Conservation (phyloP, 352 stramenopile genomes). For the Phytopythium chamaehyphon region DNA sequence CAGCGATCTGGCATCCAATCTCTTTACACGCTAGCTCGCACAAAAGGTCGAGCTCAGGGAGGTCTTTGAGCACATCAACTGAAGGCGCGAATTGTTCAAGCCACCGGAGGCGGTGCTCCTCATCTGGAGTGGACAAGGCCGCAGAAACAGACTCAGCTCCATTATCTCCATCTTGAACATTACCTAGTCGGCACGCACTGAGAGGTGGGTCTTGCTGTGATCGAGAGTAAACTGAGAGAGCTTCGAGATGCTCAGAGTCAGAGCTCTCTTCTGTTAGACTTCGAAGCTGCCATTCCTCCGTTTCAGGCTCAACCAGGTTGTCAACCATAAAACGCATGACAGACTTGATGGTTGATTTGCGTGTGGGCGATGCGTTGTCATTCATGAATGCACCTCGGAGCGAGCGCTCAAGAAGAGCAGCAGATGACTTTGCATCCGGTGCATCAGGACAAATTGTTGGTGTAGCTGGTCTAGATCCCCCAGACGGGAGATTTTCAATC, state of each 20-base stretch:
- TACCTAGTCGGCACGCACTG: slow-evolving; percentile 32
- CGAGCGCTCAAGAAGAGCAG: slow-evolving; percentile 16
- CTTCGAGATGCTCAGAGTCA: no score
- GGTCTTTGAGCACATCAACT: slow-evolving; percentile 28
- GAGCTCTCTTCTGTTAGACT: no score
- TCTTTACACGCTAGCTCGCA: slow-evolving; percentile 36
- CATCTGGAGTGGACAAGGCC: slow-evolving; percentile 32
- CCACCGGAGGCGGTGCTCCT: slow-evolving; percentile 30
- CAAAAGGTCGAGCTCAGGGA: slow-evolving; percentile 44
- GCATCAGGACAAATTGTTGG: slow-evolving; percentile 12
- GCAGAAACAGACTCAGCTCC: slow-evolving; percentile 15
- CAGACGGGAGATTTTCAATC: slow-evolving; percentile 31
- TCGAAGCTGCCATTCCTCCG: no score
- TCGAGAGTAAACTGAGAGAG: no score
- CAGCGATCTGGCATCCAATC: slow-evolving; percentile 27
- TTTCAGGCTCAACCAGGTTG: no score
- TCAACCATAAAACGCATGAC: no score
- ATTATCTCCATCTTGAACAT: slow-evolving; percentile 38
- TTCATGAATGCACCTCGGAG: slow-evolving; percentile 16
- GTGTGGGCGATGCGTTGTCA: slow-evolving; percentile 11
- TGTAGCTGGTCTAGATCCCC: slow-evolving; percentile 6
- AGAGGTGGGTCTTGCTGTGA: slow-evolving; percentile 2
- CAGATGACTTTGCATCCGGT: slow-evolving; percentile 4
- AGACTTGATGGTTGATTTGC: slow-evolving; percentile 1
- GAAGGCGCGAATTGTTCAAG: slow-evolving; percentile 25